Evolutionary conservation across 164 flowering plant species (phyloP).

Genomic region (Liquidambar formosana): DNA sequence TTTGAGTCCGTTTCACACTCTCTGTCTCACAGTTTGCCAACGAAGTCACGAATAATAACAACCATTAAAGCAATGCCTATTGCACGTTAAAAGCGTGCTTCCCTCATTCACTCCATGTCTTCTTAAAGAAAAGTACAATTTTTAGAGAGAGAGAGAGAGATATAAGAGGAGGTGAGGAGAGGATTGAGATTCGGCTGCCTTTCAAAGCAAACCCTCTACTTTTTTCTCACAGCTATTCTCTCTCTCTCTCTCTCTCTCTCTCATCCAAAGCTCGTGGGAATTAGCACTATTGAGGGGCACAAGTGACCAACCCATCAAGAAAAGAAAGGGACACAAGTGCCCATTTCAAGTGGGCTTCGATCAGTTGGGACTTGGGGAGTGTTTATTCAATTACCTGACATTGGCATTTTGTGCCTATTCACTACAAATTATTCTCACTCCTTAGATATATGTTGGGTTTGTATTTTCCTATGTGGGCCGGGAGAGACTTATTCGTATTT

Average conservation of each 20-base stretch:
- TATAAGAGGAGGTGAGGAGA: neutral
- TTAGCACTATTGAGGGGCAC: neutral
- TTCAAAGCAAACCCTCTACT: too few species aligned
- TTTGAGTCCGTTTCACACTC: constrained; percentile 1
- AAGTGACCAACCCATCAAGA: neutral
- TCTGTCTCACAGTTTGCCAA: constrained; percentile 1
- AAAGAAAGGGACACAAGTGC: neutral
- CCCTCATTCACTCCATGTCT: constrained; percentile 18
- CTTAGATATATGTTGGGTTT: too few species aligned
- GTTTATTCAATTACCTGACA: too few species aligned
- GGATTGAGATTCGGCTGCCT: neutral
- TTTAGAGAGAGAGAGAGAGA: neutral
- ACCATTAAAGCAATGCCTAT: constrained; percentile 11
- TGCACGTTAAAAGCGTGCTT: constrained; percentile 27
- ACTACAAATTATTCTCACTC: too few species aligned
- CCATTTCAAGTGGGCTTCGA: neutral
- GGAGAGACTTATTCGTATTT: too few species aligned
- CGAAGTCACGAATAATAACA: constrained; percentile 6
- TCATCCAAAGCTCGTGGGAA: neutral
- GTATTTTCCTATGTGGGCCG: too few species aligned
- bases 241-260: neutral
- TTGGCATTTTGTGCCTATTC: constrained; percentile 2
- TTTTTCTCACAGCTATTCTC: too few species aligned
- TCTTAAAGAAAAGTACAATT: constrained; percentile 16
- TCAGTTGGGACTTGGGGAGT: neutral